These are phyloP conservation scores for Psilocybe cyanescens DNA, from an alignment of 768 basidiomycete species.

Conservation along the genomic window DNA sequence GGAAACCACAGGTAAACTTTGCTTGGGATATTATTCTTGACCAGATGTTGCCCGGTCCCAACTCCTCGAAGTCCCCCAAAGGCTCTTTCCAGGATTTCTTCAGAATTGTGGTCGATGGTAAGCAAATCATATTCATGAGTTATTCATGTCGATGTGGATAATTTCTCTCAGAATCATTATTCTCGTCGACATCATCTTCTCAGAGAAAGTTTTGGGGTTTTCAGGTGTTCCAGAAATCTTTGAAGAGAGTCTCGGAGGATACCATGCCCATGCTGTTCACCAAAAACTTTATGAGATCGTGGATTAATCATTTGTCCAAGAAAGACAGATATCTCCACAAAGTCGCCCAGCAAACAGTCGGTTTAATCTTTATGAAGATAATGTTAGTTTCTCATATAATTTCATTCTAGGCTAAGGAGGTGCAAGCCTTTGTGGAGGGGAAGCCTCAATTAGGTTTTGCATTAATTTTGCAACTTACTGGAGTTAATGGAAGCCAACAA, in stretches of 20 bases:
- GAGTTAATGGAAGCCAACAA: constrained; percentile 79
- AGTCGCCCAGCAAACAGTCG: constrained; percentile 81
- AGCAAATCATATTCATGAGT: constrained; percentile 22
- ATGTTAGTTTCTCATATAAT: background rate
- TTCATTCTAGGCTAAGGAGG: constrained; percentile 63
- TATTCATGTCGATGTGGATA: background rate
- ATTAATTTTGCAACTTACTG: constrained; percentile 83
- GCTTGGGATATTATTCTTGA: constrained; percentile 89
- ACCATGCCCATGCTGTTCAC: constrained; percentile 90
- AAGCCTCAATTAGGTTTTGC: constrained; percentile 85
- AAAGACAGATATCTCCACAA: constrained; percentile 90
- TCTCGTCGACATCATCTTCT: constrained; percentile 79
- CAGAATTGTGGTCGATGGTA: constrained; percentile 89
- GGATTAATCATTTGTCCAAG: constrained; percentile 94
- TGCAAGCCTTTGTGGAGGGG: constrained; percentile 73
- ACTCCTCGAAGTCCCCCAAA: constrained; percentile 39
- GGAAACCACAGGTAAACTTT: constrained; percentile 93
- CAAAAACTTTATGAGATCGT: constrained; percentile 93
- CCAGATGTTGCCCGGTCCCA: constrained; percentile 59
- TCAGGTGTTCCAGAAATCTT: constrained; percentile 81
- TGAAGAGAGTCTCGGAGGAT: constrained; percentile 64
- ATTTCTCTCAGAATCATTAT: constrained; percentile 74
- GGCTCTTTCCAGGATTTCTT: constrained; percentile 92
- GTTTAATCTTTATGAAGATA: constrained; percentile 21
- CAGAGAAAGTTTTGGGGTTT: constrained; percentile 98